Conservation (phyloP, 257 asterid genomes). For the Orobanche coerulescens region DNA sequence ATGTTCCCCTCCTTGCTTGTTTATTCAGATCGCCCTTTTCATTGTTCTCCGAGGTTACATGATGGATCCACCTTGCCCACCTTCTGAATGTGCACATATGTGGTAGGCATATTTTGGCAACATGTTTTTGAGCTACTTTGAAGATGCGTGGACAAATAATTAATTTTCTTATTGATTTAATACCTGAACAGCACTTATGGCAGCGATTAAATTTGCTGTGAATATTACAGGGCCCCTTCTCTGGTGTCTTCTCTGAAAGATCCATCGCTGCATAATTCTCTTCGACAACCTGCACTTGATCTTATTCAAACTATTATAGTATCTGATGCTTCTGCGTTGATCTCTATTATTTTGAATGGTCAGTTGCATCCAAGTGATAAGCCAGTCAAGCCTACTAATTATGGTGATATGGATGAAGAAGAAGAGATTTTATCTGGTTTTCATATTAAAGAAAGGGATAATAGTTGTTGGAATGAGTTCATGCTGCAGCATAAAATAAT, state of each 20-base stretch:
- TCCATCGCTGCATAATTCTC: constrained; percentile 64
- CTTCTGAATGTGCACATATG: constrained; percentile 93
- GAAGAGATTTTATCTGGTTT: constrained; percentile 40
- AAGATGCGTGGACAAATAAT: constrained; percentile 13
- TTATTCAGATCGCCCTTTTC: constrained; percentile 72
- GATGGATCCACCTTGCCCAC: constrained; percentile 97
- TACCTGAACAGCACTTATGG: constrained; percentile 14
- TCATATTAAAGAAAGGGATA: constrained; percentile 41
- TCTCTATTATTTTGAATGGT: constrained; percentile 48
- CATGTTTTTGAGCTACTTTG: constrained; percentile 21
- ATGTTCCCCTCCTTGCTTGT: constrained; percentile 15
- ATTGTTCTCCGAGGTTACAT: constrained; percentile 81
- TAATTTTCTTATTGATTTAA: constrained; percentile 12
- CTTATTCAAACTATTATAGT: constrained; percentile 71
- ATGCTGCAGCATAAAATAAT: constrained; percentile 56
- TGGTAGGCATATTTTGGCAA: constrained; percentile 53
- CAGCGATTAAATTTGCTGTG: constrained; percentile 16
- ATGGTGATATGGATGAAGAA: constrained; percentile 49
- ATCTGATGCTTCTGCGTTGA: constrained; percentile 87
- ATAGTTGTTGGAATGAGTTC: constrained; percentile 78
- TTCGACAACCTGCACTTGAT: constrained; percentile 93
- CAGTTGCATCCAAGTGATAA: constrained; percentile 47
- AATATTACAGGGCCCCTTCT: constrained; percentile 73
- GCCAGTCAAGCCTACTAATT: constrained; percentile 29
- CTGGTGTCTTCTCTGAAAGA: constrained; percentile 82